Evolutionary conservation across 2,329 filamentous ascomycete genomes (phyloP), one percentile per base, ranked within the genome.

Genomic region (Phialophora macrospora): DNA sequence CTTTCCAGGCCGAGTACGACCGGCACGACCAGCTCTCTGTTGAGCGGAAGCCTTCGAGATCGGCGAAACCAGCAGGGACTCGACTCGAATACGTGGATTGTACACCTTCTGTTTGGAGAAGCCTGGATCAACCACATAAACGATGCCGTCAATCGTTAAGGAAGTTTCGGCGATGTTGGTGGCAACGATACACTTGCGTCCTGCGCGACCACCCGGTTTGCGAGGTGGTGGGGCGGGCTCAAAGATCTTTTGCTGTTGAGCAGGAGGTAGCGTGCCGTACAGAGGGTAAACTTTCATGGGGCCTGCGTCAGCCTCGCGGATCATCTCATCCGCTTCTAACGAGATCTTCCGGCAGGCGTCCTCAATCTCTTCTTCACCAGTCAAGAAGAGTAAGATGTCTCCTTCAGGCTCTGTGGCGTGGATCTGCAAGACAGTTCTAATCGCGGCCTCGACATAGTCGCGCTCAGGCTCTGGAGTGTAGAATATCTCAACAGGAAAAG

Each of bases 41-140:
- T 97, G 92, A 9, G 96, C 95, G 0, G 95, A 98, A 26, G 95
- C 95, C 78, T 97, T 98, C 65, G 93, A 98, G 72, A 99, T 98
- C 24, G 95, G 93, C 2, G 95, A 97, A 4, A 99, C 94, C n/a
- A 99, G 84, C 7, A 99, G 85, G 0, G 95, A 98, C 80, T 99
- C 95, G 70, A 99, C 93, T 78, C 95, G 89, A 73, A 97, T 96
- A 67, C 95, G 89, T 24, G 95, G 94, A 78, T 99, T 98, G 83
- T 98, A 99, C 69, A 98, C 95, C 80, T 98, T 99, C 75, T 99
- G 95, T 82, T 99, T 99, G 81, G 93, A 97, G 82, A 99, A 99
- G 41, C 95, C 95, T 1, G 95, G 94, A 75, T 99, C 95, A n/a
- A 99, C 94, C 38, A 99, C 95, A 75, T 97, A 99, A 41, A 99